Conservation (phyloP, 1,139 yeast species). For the Yamadazyma blattariae region DNA sequence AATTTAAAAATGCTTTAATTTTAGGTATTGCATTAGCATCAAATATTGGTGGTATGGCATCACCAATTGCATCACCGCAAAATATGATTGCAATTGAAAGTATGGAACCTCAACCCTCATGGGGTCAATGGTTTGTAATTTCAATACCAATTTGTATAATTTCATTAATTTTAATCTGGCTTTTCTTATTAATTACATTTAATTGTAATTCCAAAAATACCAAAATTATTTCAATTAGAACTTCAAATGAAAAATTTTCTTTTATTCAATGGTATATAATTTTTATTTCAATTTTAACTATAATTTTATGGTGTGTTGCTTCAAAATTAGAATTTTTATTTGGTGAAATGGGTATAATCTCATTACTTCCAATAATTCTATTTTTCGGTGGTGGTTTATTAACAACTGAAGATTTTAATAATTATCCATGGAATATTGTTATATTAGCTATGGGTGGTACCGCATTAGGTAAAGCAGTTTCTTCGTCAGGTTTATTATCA, state of each 20-base stretch:
- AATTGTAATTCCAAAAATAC: conserved; percentile 42
- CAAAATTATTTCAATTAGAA: conserved; percentile 49
- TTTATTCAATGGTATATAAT: conserved; percentile 64
- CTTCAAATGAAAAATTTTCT: conserved; percentile 58
- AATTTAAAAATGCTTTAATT: conserved; percentile 61
- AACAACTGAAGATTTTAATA: conserved; percentile 63
- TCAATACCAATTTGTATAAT: conserved; percentile 63
- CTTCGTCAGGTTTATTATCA: conserved; percentile 64
- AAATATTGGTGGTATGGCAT: conserved; percentile 74
- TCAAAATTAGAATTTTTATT: conserved; percentile 52
- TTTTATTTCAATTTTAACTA: conserved; percentile 51
- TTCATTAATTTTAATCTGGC: conserved; percentile 56
- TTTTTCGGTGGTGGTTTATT: conserved; percentile 72
- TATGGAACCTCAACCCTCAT: conserved; percentile 62
- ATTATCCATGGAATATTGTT: conserved; percentile 76
- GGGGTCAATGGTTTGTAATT: conserved; percentile 78
- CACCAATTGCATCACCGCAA: conserved; percentile 81
- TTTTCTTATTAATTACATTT: conserved; percentile 54
- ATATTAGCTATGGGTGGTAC: conserved; percentile 79
- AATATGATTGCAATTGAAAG: conserved; percentile 72
- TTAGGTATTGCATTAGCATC: conserved; percentile 73
- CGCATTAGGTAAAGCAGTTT: conserved; percentile 71
- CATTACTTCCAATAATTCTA: conserved; percentile 61
- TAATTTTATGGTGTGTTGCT: conserved; percentile 69
- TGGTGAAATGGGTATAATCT: conserved; percentile 73